These are phyloP conservation scores for Nakaseomyces glabratus DNA, from an alignment of 1,139 yeast species.

Conservation along the genomic window DNA sequence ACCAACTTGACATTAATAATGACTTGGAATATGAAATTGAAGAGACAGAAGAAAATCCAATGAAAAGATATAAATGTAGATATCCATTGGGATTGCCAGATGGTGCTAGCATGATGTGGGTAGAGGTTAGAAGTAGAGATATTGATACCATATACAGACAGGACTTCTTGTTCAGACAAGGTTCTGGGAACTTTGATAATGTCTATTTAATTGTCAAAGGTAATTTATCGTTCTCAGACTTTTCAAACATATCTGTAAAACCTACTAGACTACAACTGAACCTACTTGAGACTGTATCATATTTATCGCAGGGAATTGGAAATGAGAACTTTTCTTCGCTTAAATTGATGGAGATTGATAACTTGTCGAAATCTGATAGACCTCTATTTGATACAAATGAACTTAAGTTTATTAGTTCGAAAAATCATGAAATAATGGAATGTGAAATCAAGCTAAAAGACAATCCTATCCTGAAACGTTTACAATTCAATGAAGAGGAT, in stretches of 20 bases:
- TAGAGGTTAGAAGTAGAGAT: constrained; percentile 21
- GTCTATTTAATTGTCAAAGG: constrained; percentile 18
- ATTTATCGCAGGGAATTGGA: constrained; percentile 23
- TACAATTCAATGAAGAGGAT: constrained; percentile 27
- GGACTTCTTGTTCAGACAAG: constrained; percentile 22
- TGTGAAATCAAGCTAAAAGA: constrained; percentile 20
- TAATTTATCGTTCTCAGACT: constrained; percentile 7
- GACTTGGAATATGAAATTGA: constrained; percentile 1
- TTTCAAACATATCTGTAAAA: constrained; percentile 12
- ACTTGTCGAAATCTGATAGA: constrained; percentile 6
- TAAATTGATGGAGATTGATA: constrained; percentile 11
- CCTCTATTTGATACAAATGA: constrained; percentile 11
- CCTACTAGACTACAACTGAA: constrained; percentile 21
- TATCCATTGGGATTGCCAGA: constrained; percentile 19
- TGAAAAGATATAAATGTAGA: constrained; percentile 16
- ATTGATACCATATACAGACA: constrained; percentile 19
- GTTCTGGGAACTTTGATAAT: constrained; percentile 22
- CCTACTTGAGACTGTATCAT: constrained; percentile 21
- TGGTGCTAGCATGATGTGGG: constrained; percentile 18
- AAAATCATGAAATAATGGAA: constrained; percentile 15
- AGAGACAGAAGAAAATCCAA: constrained; percentile 4
- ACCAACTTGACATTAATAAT: not conserved
- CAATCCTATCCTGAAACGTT: constrained; percentile 17
- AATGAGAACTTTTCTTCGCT: constrained; percentile 25
- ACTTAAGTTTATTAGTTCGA: constrained; percentile 7